These are phyloP conservation scores for Sphenostylis stenocarpa DNA, from an alignment of 306 rosid genomes.

Conservation along the genomic window DNA sequence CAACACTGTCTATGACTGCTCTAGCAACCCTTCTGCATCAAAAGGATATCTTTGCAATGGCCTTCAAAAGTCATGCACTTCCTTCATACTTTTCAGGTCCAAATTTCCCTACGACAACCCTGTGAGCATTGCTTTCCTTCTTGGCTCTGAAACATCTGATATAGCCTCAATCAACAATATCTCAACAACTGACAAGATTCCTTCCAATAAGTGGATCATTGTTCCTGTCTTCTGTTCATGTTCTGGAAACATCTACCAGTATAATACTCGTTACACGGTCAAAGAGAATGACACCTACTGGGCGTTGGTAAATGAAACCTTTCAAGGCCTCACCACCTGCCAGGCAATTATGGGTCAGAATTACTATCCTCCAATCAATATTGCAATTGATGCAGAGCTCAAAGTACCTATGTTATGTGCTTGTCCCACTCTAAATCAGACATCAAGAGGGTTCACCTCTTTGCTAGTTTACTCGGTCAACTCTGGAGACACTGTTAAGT, in stretches of 20 bases:
- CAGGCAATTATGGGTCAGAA: constrained; percentile 54
- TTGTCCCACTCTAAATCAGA: constrained; percentile 45
- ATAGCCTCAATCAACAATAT: constrained; percentile 52
- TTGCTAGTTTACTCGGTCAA: constrained; percentile 41
- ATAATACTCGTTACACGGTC: constrained; percentile 35
- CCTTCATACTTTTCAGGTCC: constrained; percentile 47
- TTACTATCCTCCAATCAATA: constrained; percentile 28
- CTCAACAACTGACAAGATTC: constrained; percentile 30
- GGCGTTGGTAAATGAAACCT: constrained; percentile 19
- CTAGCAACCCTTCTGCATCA: constrained; percentile 30
- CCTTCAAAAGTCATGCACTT: constrained; percentile 40
- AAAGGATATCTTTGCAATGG: constrained; percentile 55
- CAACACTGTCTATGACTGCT: constrained; percentile 34
- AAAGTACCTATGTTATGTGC: constrained; percentile 51
- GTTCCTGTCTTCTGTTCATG: constrained; percentile 56
- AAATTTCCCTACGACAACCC: constrained; percentile 39
- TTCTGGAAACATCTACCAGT: constrained; percentile 52
- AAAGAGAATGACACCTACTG: constrained; percentile 31
- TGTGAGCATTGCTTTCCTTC: constrained; percentile 42
- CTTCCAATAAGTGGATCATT: constrained; percentile 32
- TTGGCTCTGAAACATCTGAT: constrained; percentile 47
- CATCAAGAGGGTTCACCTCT: constrained; percentile 36
- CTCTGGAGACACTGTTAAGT: constrained; percentile 25
- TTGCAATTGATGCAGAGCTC: constrained; percentile 40
- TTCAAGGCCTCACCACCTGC: constrained; percentile 60